Percentiles rank a stretch among this genome's conserved stretches.
Conservation (phyloP, 2,329 filamentous ascomycete genomes). For the Colletotrichum gigasporum region DNA sequence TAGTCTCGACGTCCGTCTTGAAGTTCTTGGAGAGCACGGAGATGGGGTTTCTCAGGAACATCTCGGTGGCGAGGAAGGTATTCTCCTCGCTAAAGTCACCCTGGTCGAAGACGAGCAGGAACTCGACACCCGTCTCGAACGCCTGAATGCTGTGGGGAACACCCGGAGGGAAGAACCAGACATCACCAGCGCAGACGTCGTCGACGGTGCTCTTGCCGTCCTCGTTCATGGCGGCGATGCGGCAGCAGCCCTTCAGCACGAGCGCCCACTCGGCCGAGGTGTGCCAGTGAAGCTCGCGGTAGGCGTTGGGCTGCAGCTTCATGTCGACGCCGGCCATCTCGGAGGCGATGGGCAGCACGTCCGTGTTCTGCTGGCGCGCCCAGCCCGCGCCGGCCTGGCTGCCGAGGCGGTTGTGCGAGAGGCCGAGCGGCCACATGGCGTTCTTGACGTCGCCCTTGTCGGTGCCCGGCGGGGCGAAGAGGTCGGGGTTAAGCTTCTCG, state of each 20-base stretch:
- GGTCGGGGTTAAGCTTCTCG: conserved; percentile 63
- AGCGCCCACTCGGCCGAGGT: conserved; percentile 62
- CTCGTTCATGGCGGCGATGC: conserved; percentile 61
- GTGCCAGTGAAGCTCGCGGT: conserved; percentile 73
- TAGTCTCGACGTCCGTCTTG: conserved; percentile 56
- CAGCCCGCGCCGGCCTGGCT: conserved; percentile 55
- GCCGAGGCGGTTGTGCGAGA: conserved; percentile 59
- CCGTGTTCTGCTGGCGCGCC: conserved; percentile 63
- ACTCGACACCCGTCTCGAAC: conserved; percentile 64
- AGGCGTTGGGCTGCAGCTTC: conserved; percentile 64
- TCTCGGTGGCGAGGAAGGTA: conserved; percentile 66
- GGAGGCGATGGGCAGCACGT: conserved; percentile 58
- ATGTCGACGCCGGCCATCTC: conserved; percentile 68
- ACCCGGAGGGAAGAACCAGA: conserved; percentile 63
- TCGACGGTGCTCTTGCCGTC: conserved; percentile 58
- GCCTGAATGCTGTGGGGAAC: conserved; percentile 64
- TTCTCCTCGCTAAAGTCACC: conserved; percentile 67
- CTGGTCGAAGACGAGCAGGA: conserved; percentile 68
- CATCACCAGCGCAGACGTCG: conserved; percentile 57
- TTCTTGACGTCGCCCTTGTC: conserved; percentile 58
- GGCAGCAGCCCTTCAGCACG: conserved; percentile 62
- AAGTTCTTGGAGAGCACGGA: conserved; percentile 66
- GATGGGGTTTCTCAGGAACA: conserved; percentile 59
- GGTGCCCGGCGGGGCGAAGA: conserved; percentile 62
- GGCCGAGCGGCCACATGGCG: conserved; percentile 63